phyloP scores from a whole-genome alignment of 306 rosid genomes.

The Acacia confusa region DNA sequence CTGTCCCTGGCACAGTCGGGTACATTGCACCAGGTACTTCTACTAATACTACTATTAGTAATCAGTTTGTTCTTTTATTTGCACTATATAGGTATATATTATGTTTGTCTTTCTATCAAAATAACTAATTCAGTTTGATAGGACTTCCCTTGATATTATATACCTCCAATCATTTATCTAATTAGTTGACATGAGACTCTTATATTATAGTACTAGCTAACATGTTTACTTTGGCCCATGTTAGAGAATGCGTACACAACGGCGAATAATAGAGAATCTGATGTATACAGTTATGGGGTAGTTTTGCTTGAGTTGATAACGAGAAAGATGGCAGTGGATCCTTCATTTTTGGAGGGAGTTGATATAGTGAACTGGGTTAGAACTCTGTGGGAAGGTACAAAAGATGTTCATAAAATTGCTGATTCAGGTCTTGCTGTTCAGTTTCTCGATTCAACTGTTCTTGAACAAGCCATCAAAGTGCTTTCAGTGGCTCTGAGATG shows the following conservation, averaged over 20 bases:
- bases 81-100: neutral
- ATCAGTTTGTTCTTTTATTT: slow-evolving; percentile 14
- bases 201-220: neutral
- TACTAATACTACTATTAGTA: neutral
- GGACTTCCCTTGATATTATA: no score
- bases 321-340: slow-evolving; percentile 63
- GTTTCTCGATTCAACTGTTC: slow-evolving; percentile 39
- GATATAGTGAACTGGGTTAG: slow-evolving; percentile 59
- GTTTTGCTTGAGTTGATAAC: slow-evolving; percentile 80
- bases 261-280: slow-evolving; percentile 52
- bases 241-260: slow-evolving; percentile 73
- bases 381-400: slow-evolving; percentile 44
- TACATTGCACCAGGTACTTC: slow-evolving; percentile 64
- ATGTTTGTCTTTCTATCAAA: neutral
- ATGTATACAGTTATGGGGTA: slow-evolving; percentile 82
- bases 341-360: slow-evolving; percentile 48
- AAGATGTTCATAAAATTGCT: slow-evolving; percentile 48
- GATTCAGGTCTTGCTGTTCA: slow-evolving; percentile 59
- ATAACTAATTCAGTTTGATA: no score
- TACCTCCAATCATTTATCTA: no score
- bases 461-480: slow-evolving; percentile 50
- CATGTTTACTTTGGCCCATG: slow-evolving; percentile 19
- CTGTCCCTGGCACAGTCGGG: slow-evolving; percentile 70
- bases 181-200: no score
- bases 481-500: slow-evolving; percentile 65